A percentile compares a stretch with the other conserved stretches of the same genome.
Conservation (phyloP, 805 yeast genomes). For the Barnettozyma wickerhamii region DNA sequence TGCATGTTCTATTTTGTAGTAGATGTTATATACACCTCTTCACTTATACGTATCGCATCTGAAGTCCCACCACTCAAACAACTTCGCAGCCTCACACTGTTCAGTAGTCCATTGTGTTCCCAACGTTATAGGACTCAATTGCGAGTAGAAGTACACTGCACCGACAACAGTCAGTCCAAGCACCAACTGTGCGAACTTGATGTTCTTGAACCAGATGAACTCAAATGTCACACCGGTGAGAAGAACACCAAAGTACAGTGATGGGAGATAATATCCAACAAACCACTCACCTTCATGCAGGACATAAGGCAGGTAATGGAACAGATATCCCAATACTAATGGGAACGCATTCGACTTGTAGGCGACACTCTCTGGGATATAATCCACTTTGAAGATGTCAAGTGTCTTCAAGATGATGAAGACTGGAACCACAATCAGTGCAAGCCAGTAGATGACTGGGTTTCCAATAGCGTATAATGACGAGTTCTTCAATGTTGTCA, state of each 20-base stretch:
- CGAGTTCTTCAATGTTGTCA: constrained; percentile 41
- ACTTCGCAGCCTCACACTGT: constrained; percentile 33
- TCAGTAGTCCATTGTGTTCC: constrained; percentile 43
- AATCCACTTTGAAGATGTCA: constrained; percentile 26
- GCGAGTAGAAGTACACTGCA: constrained; percentile 25
- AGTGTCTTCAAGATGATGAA: constrained; percentile 17
- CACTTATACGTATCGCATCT: constrained; percentile 31
- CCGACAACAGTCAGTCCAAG: constrained; percentile 18
- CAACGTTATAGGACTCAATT: constrained; percentile 40
- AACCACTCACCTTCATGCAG: constrained; percentile 29
- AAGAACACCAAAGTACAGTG: constrained; percentile 46
- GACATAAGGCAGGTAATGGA: constrained; percentile 57
- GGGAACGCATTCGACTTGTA: constrained; percentile 24
- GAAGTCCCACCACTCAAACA: constrained; percentile 40
- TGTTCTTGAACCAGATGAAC: constrained; percentile 30
- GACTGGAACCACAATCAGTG: constrained; percentile 31
- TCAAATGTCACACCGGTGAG: constrained; percentile 42
- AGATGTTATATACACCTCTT: not conserved
- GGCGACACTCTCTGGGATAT: constrained; percentile 6
- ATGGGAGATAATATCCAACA: constrained; percentile 44
- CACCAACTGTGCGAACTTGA: constrained; percentile 25
- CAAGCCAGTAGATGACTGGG: constrained; percentile 49
- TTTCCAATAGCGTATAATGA: constrained; percentile 64
- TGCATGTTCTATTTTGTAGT: not conserved
- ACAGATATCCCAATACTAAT: constrained; percentile 46